These are phyloP conservation scores for Acacia pycnantha DNA, from an alignment of 331 rosid genomes.

Conservation along the genomic window DNA sequence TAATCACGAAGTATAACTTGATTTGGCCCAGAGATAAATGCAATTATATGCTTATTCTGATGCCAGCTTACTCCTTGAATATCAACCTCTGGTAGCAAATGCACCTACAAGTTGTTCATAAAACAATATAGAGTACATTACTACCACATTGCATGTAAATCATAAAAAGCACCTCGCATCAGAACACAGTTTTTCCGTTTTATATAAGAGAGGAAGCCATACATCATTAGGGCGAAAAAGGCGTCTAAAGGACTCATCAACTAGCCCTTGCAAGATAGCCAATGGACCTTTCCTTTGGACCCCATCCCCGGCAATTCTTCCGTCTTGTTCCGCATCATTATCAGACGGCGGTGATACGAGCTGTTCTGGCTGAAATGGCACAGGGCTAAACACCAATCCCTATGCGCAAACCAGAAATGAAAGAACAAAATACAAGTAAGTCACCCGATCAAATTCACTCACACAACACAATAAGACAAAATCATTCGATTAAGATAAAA, in stretches of 20 bases:
- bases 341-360: conserved; percentile 39
- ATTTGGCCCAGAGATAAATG: conserved; percentile 64
- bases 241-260: conserved; percentile 40
- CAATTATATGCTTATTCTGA: conserved; percentile 79
- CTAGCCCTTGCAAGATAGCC: conserved; percentile 47
- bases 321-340: conserved; percentile 43
- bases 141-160: background rate
- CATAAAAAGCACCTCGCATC: background rate
- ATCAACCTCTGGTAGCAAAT: conserved; percentile 73
- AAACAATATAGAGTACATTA: background rate
- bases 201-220: background rate
- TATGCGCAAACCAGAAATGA: background rate
- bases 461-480: background rate
- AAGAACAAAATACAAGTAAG: conserved; percentile 7
- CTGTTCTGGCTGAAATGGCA: conserved; percentile 62
- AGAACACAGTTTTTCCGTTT: background rate
- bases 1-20: conserved; percentile 78
- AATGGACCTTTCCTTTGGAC: conserved; percentile 41
- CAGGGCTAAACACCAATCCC: conserved; percentile 90
- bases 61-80: conserved; percentile 96
- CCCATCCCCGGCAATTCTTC: conserved; percentile 21
- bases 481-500: background rate
- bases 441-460: background rate
- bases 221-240: conserved; percentile 73
- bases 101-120: conserved; percentile 52